Evolutionary conservation across 495 filamentous ascomycete genomes (phyloP).

Genomic region (Aspergillus ostianus): DNA sequence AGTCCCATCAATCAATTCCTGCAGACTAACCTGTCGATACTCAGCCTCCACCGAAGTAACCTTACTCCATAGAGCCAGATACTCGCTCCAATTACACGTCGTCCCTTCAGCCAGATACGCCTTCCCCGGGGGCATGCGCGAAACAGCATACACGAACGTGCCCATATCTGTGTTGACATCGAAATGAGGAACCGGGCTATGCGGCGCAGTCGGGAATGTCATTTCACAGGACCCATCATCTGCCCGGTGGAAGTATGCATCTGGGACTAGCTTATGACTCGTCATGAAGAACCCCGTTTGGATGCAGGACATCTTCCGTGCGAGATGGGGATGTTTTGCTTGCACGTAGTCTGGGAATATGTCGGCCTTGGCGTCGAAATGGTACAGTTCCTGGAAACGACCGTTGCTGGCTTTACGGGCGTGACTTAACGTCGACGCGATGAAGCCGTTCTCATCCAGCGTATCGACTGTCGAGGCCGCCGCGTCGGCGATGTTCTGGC

Average conservation of each 20-base stretch:
- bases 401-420: conserved; percentile 30
- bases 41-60: conserved; percentile 18
- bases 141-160: conserved; percentile 42
- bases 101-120: conserved; percentile 40
- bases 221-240: conserved; percentile 26
- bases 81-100: conserved; percentile 34
- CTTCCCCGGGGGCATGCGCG: conserved; percentile 41
- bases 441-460: conserved; percentile 41
- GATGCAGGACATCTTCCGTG: conserved; percentile 42
- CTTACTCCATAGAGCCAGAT: conserved; percentile 31
- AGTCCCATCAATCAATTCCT: conserved; percentile 32
- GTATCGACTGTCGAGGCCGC: conserved; percentile 35
- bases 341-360: conserved; percentile 35
- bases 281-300: conserved; percentile 46
- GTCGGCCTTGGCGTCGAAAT: conserved; percentile 41
- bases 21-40: conserved; percentile 33
- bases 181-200: conserved; percentile 34
- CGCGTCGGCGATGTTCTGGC: conserved; percentile 51
- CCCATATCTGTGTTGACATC: conserved; percentile 40
- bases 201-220: conserved; percentile 32
- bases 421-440: conserved; percentile 36
- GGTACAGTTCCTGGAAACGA: conserved; percentile 33
- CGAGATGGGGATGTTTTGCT: conserved; percentile 9
- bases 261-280: conserved; percentile 36
- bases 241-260: conserved; percentile 30